Evolutionary conservation across 169 alveolate species (phyloP), one percentile per base, ranked within the genome.

Genomic region (Plasmodium malariae): DNA sequence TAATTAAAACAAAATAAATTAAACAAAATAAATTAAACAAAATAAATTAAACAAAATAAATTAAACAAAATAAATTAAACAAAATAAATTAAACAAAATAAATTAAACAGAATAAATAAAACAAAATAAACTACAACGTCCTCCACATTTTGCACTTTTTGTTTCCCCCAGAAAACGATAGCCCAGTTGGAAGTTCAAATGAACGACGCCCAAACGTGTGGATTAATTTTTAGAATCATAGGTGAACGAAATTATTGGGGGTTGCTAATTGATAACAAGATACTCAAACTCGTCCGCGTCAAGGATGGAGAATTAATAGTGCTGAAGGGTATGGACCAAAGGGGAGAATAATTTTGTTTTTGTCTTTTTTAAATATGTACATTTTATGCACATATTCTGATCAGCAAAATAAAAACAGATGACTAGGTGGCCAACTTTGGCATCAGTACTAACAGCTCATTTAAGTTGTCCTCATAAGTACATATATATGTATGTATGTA

Each of bases 141-240:
- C 51, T 40, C 51, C 51, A 6, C 51, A 40, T 40, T 9, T 9
- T 40, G 51, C 51, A 9, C 14, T 36, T 69, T 6, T 12, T 51
- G 1, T 11, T 30, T 54, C n/a, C 51, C 9, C 17, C 28, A 83
- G 91, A 65, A 83, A 83, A 83, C 91, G 17, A 83, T 83, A 37
- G 91, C 91, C 45, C 91, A 83, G 30, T 14, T 69, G n/a, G 91
- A 83, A 48, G 80, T 83, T 45, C 91, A 83, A 69, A 83, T 83
- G 37, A 83, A 83, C 34, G 59, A 83, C 59, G 91, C 91, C 37
- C 43, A 65, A 40, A 36, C 86, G 7, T 83, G 91, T 60, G 91
- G 91, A n/a, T 37, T 83, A 17, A 68, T 83, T 37, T 83, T 83
- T 68, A 85, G 91, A 12, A 32, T 83, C 30, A 3, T 68, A 21